These are phyloP conservation scores for Ceratonia siliqua DNA, from an alignment of 306 rosid genomes.

Conservation along the genomic window DNA sequence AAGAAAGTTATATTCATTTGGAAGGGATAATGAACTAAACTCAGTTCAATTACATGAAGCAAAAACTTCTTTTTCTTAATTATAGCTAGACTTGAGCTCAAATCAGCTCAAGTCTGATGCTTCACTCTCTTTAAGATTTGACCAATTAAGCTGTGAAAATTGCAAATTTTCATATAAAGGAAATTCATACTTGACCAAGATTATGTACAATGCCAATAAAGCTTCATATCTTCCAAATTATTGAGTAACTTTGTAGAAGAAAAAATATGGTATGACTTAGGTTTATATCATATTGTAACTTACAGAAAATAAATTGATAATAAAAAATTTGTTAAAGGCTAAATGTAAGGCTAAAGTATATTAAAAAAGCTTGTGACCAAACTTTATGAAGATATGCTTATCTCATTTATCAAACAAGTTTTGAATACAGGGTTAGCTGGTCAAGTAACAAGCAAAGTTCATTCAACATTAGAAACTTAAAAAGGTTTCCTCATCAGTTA, in stretches of 20 bases:
- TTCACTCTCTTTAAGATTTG: background rate
- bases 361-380: background rate
- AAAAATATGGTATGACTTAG: no score
- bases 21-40: background rate
- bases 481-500: background rate
- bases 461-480: background rate
- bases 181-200: background rate
- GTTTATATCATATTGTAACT: background rate
- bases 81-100: background rate
- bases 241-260: background rate
- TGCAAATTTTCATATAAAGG: background rate
- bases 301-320: background rate
- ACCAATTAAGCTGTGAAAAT: background rate
- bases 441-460: conserved; percentile 2
- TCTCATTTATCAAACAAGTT: conserved; percentile 12
- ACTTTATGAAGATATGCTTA: background rate
- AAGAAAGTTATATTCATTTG: background rate
- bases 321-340: background rate
- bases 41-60: background rate
- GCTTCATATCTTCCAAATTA: no score
- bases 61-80: background rate
- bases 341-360: background rate
- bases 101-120: background rate
- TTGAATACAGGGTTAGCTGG: no score
- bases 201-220: background rate